These are phyloP conservation scores for Penicillium sp. DNA, from an alignment of 2,329 filamentous ascomycete species.

Conservation along the genomic window DNA sequence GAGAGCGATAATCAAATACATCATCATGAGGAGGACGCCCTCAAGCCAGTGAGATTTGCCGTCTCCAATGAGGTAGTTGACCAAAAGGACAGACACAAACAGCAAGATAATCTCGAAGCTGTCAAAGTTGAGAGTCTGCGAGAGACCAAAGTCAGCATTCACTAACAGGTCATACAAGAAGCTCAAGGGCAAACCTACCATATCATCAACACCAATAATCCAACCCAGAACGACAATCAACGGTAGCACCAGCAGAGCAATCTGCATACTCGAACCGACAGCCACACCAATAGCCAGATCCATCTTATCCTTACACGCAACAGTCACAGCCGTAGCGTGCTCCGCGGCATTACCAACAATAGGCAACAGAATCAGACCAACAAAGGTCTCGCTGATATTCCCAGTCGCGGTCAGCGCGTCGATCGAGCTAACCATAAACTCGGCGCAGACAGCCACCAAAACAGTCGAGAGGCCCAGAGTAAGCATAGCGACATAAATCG, in stretches of 20 bases:
- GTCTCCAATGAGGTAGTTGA: constrained; percentile 65
- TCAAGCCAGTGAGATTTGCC: constrained; percentile 63
- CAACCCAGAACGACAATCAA: constrained; percentile 63
- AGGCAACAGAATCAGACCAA: constrained; percentile 64
- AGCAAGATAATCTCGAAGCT: constrained; percentile 77
- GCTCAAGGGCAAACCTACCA: constrained; percentile 45
- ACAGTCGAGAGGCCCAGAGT: constrained; percentile 74
- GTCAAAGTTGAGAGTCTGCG: constrained; percentile 73
- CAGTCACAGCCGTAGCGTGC: constrained; percentile 64
- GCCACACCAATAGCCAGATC: constrained; percentile 67
- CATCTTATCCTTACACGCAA: constrained; percentile 68
- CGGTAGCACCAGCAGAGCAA: constrained; percentile 63
- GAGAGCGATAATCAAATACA: constrained; percentile 64
- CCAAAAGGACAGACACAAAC: constrained; percentile 56
- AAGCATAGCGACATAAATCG: constrained; percentile 69
- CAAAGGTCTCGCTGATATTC: constrained; percentile 59
- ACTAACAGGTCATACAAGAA: neutral
- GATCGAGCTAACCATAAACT: constrained; percentile 65
- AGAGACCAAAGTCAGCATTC: neutral
- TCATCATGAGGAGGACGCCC: constrained; percentile 60
- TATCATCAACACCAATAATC: constrained; percentile 59
- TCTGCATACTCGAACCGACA: constrained; percentile 67
- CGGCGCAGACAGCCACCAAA: constrained; percentile 75
- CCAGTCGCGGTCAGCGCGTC: constrained; percentile 53
- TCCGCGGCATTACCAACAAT: constrained; percentile 69